Evolutionary conservation across 345 rosid genomes (phyloP), one percentile per base, ranked within the genome.

Genomic region (Litchi chinensis): DNA sequence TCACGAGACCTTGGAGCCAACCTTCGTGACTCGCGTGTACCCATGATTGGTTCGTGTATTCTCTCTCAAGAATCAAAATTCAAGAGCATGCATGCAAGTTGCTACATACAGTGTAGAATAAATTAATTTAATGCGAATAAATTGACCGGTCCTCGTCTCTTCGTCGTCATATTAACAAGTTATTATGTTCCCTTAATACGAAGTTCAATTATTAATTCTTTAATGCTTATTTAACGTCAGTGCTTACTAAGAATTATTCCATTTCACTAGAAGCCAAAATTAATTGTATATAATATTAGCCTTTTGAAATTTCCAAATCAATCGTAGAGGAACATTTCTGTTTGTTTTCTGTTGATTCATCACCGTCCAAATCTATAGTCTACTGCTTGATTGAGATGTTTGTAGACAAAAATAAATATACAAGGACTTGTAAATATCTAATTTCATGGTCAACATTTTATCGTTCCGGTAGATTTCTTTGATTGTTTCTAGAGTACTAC

Each of bases 1-100:
- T 76, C 52, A 66, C 79, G 72, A 39, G 72, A 76, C 2, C n/a
- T 48, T 21, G 50, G 65, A n/a, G 54, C 24, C n/a, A 3, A 28
- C n/a, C 13, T 13, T 44, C 13, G 8, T 7, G 56, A 76, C 15
- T 8, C 66, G 15, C 66, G 79, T 76, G 73, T 54, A 28, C 24
- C 52, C 65, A 21, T 32, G 19, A 10, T n/a, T 19, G 19, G 11
- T 26, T 1, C 21, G 1, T 32, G 40, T n/a, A 7, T 8, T 5
- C 13, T 19, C 59, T 50, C 28, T 43, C 21, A 68, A 7, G 26
- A 2, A 40, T 7, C n/a, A 69, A 15, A 12, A 68, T 8, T 37
- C 9, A 39, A 67, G 22, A 40, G 22, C 65, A 21, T 60, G 28
- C 65, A 60, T 60, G 65, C 65, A 60, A 60, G 26, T 60, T 60